Evolutionary conservation across 352 stramenopile genomes (phyloP), one percentile per base, ranked within the genome.

Genomic region (Pythium graminicola): DNA sequence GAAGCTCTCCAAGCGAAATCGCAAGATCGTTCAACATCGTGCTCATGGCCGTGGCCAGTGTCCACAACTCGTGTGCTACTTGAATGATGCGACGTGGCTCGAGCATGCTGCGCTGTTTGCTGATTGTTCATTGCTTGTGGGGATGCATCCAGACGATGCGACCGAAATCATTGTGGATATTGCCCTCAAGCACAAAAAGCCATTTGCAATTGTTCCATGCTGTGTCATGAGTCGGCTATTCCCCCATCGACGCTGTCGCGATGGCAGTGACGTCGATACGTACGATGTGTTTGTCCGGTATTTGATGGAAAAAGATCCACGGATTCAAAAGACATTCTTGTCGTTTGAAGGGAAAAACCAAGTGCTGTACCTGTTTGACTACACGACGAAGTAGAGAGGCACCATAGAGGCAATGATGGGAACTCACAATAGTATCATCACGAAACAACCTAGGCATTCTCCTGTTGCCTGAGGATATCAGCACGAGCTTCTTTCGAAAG

Each of bases 201-300:
- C 93, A 0, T 98, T 98, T 69, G 90, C 94, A 2, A 73, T 99
- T 9, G 93, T 98, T n/a, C 95, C 95, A 1, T 99, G 95, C 57
- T 98, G 94, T 60, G 94, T 98, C 11, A 97, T 97, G 65, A 83
- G 84, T 4, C 83, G 85, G 22, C 73, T 91, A 52, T 98, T 98
- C 73, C 88, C 87, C 5, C 39, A 81, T 19, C 78, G 78, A 6
- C 74, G 69, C 36, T 44, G 66, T 10, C 57, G 66, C 1, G 52
- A 82, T 39, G 48, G 52, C 2, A 64, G 50, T 11, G 70, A 75
- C 35, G 86, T 96, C 3, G 42, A 79, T 9, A 91, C 81, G 22
- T 92, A 91, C 53, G 73, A 88, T 27, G 60, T 89, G 14, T 70
- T 95, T 26, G 63, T 95, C 27, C 56, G 76, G 50, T 94, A 96